Evolutionary conservation across 192 early-diverging fungal species (phyloP).

Genomic region (Umbelopsis vinacea): DNA sequence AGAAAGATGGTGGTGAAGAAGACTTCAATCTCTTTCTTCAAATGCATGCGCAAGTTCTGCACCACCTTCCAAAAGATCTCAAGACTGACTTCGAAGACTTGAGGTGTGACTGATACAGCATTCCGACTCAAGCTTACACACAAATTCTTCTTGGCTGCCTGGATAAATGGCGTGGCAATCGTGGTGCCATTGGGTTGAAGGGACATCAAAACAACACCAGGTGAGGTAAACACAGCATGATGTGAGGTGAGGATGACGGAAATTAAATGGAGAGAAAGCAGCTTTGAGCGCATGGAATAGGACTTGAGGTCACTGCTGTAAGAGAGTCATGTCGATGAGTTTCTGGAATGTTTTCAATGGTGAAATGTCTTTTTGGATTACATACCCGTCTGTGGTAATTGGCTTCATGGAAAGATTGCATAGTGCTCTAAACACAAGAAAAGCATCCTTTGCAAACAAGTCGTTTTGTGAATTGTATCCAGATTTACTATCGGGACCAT

Average conservation of each 20-base stretch:
- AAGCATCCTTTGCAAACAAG: slow-evolving; percentile 68
- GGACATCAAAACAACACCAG: slow-evolving; percentile 48
- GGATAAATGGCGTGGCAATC: slow-evolving; percentile 68
- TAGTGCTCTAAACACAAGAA: slow-evolving; percentile 83
- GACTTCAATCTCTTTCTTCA: slow-evolving; percentile 90
- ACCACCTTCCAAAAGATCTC: slow-evolving; percentile 85
- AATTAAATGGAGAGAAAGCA: slow-evolving; percentile 83
- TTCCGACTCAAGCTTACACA: slow-evolving; percentile 84
- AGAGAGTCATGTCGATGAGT: not conserved
- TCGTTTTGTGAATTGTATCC: slow-evolving; percentile 32
- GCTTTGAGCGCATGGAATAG: slow-evolving; percentile 81
- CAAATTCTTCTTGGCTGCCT: slow-evolving; percentile 86
- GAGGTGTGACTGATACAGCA: slow-evolving; percentile 73
- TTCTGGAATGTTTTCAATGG: not conserved
- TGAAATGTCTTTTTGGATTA: not conserved
- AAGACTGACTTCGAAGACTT: slow-evolving; percentile 82
- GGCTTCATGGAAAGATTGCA: slow-evolving; percentile 90
- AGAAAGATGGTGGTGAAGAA: slow-evolving; percentile 90
- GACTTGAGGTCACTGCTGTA: slow-evolving; percentile 71
- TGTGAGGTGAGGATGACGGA: slow-evolving; percentile 76
- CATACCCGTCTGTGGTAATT: slow-evolving; percentile 63
- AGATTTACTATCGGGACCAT: not conserved
- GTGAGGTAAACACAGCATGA: slow-evolving; percentile 71
- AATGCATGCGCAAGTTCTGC: slow-evolving; percentile 63
- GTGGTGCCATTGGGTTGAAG: slow-evolving; percentile 31